Conservation (phyloP, 495 filamentous ascomycete genomes). For the Lichenothelia convexa region DNA sequence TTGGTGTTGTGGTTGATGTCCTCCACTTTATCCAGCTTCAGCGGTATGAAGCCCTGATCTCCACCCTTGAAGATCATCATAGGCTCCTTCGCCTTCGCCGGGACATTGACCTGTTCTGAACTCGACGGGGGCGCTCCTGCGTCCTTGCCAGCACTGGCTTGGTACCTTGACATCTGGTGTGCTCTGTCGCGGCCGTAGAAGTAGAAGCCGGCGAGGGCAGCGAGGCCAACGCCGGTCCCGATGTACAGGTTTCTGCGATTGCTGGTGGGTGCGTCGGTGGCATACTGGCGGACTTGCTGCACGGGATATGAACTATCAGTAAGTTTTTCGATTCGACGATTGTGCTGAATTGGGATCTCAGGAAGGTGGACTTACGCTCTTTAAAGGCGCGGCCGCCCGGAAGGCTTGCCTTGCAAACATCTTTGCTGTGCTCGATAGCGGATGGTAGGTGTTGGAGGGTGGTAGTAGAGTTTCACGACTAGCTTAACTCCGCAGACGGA, state of each 20-base stretch:
- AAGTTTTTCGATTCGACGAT: not conserved
- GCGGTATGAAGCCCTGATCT: constrained; percentile 65
- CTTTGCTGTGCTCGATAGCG: not conserved
- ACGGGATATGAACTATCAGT: constrained; percentile 5
- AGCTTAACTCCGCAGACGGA: no score
- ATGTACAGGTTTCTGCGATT: constrained; percentile 10
- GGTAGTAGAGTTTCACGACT: no score
- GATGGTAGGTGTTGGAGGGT: no score
- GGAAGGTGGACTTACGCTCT: constrained; percentile 9
- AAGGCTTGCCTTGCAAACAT: constrained; percentile 19
- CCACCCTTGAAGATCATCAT: constrained; percentile 61
- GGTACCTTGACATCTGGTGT: not conserved
- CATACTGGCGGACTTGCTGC: constrained; percentile 24
- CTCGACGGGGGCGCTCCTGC: constrained; percentile 6
- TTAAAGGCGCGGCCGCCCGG: constrained; percentile 13
- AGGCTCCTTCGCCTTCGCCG: constrained; percentile 4
- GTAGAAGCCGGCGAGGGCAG: constrained; percentile 12
- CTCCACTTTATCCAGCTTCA: constrained; percentile 64
- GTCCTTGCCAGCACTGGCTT: constrained; percentile 3
- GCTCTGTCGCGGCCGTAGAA: constrained; percentile 12
- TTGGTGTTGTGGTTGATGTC: constrained; percentile 78
- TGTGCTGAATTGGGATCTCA: not conserved
- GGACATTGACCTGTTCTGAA: constrained; percentile 10
- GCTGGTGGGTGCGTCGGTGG: constrained; percentile 17
- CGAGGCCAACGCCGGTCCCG: constrained; percentile 7